Evolutionary conservation across 1,284 basidiomycete genomes (phyloP).

Genomic region (Tremellales sp.): DNA sequence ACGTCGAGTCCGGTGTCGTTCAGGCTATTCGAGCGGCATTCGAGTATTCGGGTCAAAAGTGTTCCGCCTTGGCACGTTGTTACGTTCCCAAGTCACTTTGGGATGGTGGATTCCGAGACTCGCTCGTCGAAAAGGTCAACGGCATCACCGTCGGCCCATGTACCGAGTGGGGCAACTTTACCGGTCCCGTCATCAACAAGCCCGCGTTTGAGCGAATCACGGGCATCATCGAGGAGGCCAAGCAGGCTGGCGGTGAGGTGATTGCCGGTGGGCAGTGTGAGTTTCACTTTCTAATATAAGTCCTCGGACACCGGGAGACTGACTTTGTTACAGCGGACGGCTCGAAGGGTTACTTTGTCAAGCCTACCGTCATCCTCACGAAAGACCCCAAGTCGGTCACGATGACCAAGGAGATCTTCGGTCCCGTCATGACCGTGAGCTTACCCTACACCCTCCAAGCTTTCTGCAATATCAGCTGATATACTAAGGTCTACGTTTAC

Average conservation of each 20-base stretch:
- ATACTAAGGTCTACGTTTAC: conserved; percentile 69
- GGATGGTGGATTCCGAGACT: conserved; percentile 81
- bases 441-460: conserved; percentile 16
- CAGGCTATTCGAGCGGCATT: conserved; percentile 88
- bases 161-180: conserved; percentile 77
- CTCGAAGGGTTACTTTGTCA: conserved; percentile 87
- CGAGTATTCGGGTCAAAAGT: conserved; percentile 99
- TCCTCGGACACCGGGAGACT: not conserved
- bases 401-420: conserved; percentile 95
- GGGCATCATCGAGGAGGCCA: conserved; percentile 81
- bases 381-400: conserved; percentile 87
- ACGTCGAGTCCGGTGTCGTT: conserved; percentile 78
- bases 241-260: conserved; percentile 80
- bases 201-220: conserved; percentile 84
- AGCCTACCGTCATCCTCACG: conserved; percentile 92
- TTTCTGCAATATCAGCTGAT: not conserved
- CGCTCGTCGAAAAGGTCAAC: conserved; percentile 67
- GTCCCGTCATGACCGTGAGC: conserved; percentile 87
- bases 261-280: conserved; percentile 73
- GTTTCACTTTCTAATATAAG: not conserved
- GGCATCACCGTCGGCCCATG: conserved; percentile 82
- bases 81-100: conserved; percentile 87
- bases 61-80: conserved; percentile 84
- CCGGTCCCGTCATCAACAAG: conserved; percentile 90
- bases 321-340: conserved; percentile 56